Conservation (phyloP, 306 rosid species). For the Vigna mungo region DNA sequence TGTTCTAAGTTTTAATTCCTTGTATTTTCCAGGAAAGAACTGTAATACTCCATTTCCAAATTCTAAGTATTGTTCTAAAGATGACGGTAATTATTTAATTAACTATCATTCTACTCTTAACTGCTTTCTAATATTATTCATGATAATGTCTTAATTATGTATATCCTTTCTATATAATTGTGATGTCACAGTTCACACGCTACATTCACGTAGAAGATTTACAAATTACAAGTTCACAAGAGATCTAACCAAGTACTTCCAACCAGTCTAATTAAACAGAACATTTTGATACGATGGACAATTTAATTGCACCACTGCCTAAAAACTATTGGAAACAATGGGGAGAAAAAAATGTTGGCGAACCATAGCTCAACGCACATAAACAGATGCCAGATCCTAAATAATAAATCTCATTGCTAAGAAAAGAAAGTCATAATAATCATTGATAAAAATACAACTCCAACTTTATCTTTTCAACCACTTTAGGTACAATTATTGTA, state of each 20-base stretch:
- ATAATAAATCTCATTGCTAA: not conserved
- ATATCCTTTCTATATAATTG: too few relatives aligned
- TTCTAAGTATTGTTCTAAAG: too few relatives aligned
- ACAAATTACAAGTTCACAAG: not conserved
- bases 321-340: not conserved
- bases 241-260: not conserved
- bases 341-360: not conserved
- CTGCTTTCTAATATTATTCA: too few relatives aligned
- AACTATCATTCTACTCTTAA: too few relatives aligned
- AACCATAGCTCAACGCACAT: not conserved
- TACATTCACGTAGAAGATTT: not conserved
- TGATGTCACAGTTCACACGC: too few relatives aligned
- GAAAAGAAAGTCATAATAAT: constrained; percentile 11
- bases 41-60: too few relatives aligned
- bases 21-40: too few relatives aligned
- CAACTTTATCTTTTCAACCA: constrained; percentile 35
- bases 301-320: not conserved
- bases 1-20: too few relatives aligned
- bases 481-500: constrained; percentile 27
- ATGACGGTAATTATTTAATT: too few relatives aligned
- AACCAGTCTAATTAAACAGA: not conserved
- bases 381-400: not conserved
- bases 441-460: constrained; percentile 4
- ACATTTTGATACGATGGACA: not conserved
- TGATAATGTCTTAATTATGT: too few relatives aligned